Evolutionary conservation across 768 basidiomycete species (phyloP), one percentile per base, ranked within the genome.

Genomic region (Pluteus cervinus): DNA sequence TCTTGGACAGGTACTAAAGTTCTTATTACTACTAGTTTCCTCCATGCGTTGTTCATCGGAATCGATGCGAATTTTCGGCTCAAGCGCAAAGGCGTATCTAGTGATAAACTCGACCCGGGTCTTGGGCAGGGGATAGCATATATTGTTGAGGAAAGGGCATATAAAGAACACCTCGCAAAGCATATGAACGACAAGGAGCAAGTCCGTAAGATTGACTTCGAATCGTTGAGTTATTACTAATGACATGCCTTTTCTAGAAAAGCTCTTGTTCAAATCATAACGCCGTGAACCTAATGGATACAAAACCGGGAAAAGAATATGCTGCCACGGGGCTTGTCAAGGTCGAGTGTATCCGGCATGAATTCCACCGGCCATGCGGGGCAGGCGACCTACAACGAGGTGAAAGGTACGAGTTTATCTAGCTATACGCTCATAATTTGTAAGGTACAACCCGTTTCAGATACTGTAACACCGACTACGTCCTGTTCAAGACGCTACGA

Each of bases 401-500:
- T 3, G 35, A 36, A 25, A 36, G 35, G 35, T 36, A 25, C 14
- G 8, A 7, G n/a, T 10, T 25, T 14, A 24, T 23, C 22, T 36
- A 14, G 15, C 17, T 8, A 16, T 18, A 22, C 17, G n/a, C 33
- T 4, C 23, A 8, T 14, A 39, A 31, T 17, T 15, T 16, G 14
- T 10, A 17, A 14, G 20, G 3, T 33, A n/a, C n/a, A n/a, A n/a
- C n/a, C n/a, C n/a, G n/a, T 7, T 29, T 4, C 21, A 52, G 50
- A 20, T 54, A 54, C 31, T 35, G 32, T 9, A 55, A 55, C 32
- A 48, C 53, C 39, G 50, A 53, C 40, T 55, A 46, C 34, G 21
- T 55, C 5, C 45, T 54, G 21, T 29, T 41, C n/a, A 52, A 49
- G 1, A 28, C 37, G 12, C n/a, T 48, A 7, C 12, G 14, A 7